A percentile compares a stretch with the other conserved stretches of the same genome.
phyloP scores from a whole-genome alignment of 1,139 yeast species.

The Blastobotrys petasosporus region DNA sequence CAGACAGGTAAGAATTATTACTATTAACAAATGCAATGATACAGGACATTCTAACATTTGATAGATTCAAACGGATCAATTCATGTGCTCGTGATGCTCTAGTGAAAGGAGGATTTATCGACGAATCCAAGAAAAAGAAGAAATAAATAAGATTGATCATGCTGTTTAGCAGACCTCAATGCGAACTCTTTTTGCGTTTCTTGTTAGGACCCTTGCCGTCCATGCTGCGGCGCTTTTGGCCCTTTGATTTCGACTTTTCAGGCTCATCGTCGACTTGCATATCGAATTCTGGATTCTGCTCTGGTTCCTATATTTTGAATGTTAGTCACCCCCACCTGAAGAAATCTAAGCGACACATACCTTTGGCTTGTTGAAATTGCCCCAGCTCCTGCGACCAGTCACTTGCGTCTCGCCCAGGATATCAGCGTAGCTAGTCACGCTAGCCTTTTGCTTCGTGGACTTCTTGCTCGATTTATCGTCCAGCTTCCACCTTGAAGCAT shows the following conservation, averaged over 20 bases:
- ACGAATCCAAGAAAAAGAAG: conserved; percentile 17
- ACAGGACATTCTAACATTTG: conserved; percentile 12
- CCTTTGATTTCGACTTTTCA: background rate
- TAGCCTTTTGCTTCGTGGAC: conserved; percentile 10
- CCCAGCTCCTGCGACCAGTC: conserved; percentile 24
- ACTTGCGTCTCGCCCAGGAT: conserved; percentile 15
- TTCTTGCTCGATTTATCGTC: conserved; percentile 5
- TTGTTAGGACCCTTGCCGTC: conserved; percentile 1
- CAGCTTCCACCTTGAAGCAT: conserved; percentile 58
- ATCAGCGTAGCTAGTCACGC: conserved; percentile 22
- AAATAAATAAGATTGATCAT: conserved; percentile 1
- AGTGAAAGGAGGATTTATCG: conserved; percentile 51
- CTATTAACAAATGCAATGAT: background rate
- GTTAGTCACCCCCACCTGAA: background rate
- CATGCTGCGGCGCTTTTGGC: conserved; percentile 1
- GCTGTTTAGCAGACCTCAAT: background rate
- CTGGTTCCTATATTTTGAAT: background rate
- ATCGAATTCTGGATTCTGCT: conserved; percentile 10
- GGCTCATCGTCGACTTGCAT: conserved; percentile 1
- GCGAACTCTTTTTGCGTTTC: conserved; percentile 3
- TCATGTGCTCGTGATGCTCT: conserved; percentile 83
- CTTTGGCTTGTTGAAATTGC: conserved; percentile 16
- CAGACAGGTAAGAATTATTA: conserved; percentile 44
- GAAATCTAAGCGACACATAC: background rate
- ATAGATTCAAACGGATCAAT: conserved; percentile 82